Evolutionary conservation across 352 stramenopile genomes (phyloP), one percentile per base, ranked within the genome.

Genomic region (Thalassiosira exigua): DNA sequence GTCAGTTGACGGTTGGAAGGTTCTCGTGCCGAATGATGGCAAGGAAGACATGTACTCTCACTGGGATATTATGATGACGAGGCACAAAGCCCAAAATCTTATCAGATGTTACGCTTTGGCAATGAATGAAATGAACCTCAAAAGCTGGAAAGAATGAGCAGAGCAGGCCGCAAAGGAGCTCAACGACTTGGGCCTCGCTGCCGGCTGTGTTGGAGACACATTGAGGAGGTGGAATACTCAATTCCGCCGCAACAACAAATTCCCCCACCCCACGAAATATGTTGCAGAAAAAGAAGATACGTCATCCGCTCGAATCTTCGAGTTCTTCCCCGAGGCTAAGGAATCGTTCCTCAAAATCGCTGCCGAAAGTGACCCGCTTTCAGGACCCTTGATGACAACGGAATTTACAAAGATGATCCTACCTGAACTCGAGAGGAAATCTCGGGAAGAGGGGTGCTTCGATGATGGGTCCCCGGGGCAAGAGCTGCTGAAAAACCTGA

Each of bases 71-170:
- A 39, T 56, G 3, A 21, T 7, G 11, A 17, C 60, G 7, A 61
- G 62, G 24, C 62, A 71, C 3, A 71, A 71, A 32, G 44, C 62
- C 21, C 27, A 32, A 2, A 56, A 56, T 29, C 54, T 73, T 14
- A 44, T 56, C 21, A 73, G 52, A 29, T 44, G 36, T n/a, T 56
- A 56, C 46, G 5, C 22, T 9, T 56, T 56, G 46, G 44, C 44
- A 19, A 11, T 53, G 5, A 21, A 53, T 11, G 4, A 53, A 7
- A 53, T 53, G 44, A 53, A 21, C 24, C 4, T 24, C 4, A 53
- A 53, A 22, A 22, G 11, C 9, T 53, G 44, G 44, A 21, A 11
- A 53, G 5, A 53, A 11, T 53, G 44, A n/a, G n/a, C n/a, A n/a
- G n/a, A n/a, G n/a, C n/a, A n/a, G n/a, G n/a, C n/a, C n/a, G n/a